Base-by-base conservation (phyloP, 768 basidiomycete species). In the Imleria badia region DNA sequence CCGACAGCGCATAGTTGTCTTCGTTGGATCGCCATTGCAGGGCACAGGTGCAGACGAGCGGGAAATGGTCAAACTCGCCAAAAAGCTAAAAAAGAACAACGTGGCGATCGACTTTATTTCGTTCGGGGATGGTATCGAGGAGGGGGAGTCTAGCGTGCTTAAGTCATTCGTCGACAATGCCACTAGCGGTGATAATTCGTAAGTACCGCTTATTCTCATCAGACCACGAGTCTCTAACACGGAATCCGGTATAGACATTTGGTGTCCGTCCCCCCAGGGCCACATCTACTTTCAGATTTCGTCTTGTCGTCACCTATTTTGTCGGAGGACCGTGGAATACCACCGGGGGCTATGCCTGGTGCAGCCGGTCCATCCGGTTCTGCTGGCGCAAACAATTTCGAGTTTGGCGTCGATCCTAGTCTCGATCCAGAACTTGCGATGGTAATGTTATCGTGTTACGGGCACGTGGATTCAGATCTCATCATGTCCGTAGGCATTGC, bases 31-130 rank as follows among this genome's bases (percentile, higher is more conserved):
- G 5, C 97, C 97, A 2, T 73, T 94, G n/a, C 78, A 82, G 20
- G 86, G 84, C 30, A 68, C 76, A 30, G 85, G 78, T 9, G 82
- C 86, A 12, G 87, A 91, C 54, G 89, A 92, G 67, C 85, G 88
- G 62, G 78, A 79, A 50, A 86, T 95, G 82, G 76, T 90, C 61
- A 88, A 86, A 69, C 82, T 99, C 34, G 97, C 95, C 11, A 97
- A 95, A 79, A 97, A 94, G 72, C 79, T 99, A 58, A 98, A 98
- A 81, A 99, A 99, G 86, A 98, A 98, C 72, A 99, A 98, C 64
- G 94, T 99, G 40, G 91, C 95, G 2, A 81, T 98, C 23, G 97
- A 99, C 72, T 78, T 98, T 47, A 77, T 98, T 29, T 82, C 82
- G 6, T 98, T 93, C 71, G 96, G 96, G 1, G 95, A 96, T 63